phyloP scores from a whole-genome alignment of 495 filamentous ascomycete species.

The Aspergillus indologenus region DNA sequence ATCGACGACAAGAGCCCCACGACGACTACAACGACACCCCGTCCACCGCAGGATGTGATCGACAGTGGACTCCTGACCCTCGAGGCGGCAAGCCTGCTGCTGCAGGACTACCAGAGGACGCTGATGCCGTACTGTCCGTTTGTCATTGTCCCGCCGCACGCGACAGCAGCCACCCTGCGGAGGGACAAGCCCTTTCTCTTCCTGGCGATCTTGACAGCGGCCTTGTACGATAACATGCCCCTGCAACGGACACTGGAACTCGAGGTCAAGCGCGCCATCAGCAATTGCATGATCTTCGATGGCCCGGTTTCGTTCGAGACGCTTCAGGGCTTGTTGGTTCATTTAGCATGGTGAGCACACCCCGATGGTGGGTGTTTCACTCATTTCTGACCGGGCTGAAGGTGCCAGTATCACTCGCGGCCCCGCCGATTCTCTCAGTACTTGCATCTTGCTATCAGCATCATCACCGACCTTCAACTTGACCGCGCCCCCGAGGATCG shows the following conservation, averaged over 20 bases:
- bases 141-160: constrained; percentile 24
- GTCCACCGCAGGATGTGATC: constrained; percentile 21
- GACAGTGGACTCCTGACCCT: constrained; percentile 18
- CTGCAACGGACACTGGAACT: constrained; percentile 38
- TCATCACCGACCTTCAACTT: constrained; percentile 42
- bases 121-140: constrained; percentile 34
- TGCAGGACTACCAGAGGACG: constrained; percentile 12
- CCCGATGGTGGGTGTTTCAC: no score
- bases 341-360: constrained; percentile 14
- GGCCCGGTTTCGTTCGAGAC: constrained; percentile 42
- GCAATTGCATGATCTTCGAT: constrained; percentile 38
- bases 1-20: neutral
- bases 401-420: constrained; percentile 30
- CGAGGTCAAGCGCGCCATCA: constrained; percentile 32
- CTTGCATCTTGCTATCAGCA: constrained; percentile 40
- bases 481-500: constrained; percentile 25
- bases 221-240: constrained; percentile 34
- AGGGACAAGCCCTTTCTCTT: constrained; percentile 32
- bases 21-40: neutral
- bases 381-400: no score
- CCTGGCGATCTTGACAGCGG: constrained; percentile 35
- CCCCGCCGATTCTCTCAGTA: constrained; percentile 38
- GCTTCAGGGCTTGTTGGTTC: constrained; percentile 30
- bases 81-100: constrained; percentile 24
- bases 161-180: constrained; percentile 24